These are phyloP conservation scores for Lipomyces yamadae DNA, from an alignment of 805 yeast species.

Conservation along the genomic window DNA sequence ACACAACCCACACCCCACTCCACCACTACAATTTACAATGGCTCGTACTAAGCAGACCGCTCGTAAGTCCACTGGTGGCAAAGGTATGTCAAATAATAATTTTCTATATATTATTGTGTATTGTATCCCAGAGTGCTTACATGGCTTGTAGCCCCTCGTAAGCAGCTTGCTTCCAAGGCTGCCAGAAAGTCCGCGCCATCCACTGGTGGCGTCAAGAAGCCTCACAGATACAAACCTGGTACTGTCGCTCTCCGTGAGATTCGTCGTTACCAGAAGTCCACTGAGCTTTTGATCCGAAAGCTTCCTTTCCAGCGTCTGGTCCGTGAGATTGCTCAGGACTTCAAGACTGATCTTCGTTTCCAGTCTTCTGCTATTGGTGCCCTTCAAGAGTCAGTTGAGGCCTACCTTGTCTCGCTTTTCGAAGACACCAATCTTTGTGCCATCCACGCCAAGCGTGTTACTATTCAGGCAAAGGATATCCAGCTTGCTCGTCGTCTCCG, in stretches of 20 bases:
- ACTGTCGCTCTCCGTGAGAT: slow-evolving; percentile 91
- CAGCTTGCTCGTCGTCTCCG: slow-evolving; percentile 91
- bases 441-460: slow-evolving; percentile 91
- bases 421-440: slow-evolving; percentile 93
- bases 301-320: slow-evolving; percentile 90
- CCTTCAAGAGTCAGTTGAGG: slow-evolving; percentile 88
- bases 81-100: slow-evolving; percentile 43
- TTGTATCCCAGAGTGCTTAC: background rate
- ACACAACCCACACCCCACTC: background rate
- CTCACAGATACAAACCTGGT: slow-evolving; percentile 95
- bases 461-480: slow-evolving; percentile 89
- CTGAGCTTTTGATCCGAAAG: slow-evolving; percentile 85
- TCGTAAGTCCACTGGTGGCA: slow-evolving; percentile 90
- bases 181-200: slow-evolving; percentile 89
- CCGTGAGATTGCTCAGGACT: slow-evolving; percentile 86
- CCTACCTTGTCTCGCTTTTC: slow-evolving; percentile 81
- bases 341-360: slow-evolving; percentile 85
- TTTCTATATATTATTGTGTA: background rate
- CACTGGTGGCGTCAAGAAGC: slow-evolving; percentile 86
- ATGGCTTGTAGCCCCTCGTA: slow-evolving; percentile 68
- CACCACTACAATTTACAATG: slow-evolving; percentile 50
- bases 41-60: slow-evolving; percentile 90
- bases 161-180: slow-evolving; percentile 87
- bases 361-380: slow-evolving; percentile 91
- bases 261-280: slow-evolving; percentile 89